Base-by-base conservation (phyloP, 805 yeast species). In the Maudiozyma serrabonitensis region DNA sequence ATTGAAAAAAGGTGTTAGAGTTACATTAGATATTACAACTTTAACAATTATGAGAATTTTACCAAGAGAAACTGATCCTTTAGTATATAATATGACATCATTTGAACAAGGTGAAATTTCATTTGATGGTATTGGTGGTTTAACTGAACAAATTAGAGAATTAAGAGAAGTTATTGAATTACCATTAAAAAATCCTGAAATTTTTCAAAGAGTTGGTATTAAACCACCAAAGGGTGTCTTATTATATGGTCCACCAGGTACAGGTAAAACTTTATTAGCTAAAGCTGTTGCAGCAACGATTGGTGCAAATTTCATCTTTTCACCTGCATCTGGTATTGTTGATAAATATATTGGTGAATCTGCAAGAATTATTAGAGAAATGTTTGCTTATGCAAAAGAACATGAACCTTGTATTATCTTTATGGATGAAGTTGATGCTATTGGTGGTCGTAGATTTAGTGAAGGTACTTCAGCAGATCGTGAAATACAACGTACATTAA, bases 401-500 rank as follows among this genome's bases (percentile, higher is more conserved):
- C 98, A 91, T 68, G 98, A 87, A 67, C 98, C 98, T 16, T 91
- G 98, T 71, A 90, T 93, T 64, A 93, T 91, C 50, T 91, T 91
- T 67, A 90, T 91, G 96, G 99, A 91, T 73, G 99, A 91, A 75
- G 82, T 91, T 54, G 99, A 93, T 74, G 99, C 99, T 51, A 91
- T 91, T 69, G 99, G 99, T 64, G 99, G 99, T 46, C 82, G 99
- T 62, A 80, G 99, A 69, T 91, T 91, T 69, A 81, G 91, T 57
- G 99, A 91, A 69, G 99, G 99, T 71, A 91, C 98, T 1, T 87
- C 96, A 8, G 98, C 99, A 2, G 99, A 91, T 71, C 84, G 99
- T 70, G 99, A 91, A 69, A 91, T 91, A 64, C 99, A 91, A 73
- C 84, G 99, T 73, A 91, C 98, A 3, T 75, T 91, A 64, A 90